phyloP scores from a whole-genome alignment of 2,329 filamentous ascomycete genomes.

The Aspergillus vadensis region DNA sequence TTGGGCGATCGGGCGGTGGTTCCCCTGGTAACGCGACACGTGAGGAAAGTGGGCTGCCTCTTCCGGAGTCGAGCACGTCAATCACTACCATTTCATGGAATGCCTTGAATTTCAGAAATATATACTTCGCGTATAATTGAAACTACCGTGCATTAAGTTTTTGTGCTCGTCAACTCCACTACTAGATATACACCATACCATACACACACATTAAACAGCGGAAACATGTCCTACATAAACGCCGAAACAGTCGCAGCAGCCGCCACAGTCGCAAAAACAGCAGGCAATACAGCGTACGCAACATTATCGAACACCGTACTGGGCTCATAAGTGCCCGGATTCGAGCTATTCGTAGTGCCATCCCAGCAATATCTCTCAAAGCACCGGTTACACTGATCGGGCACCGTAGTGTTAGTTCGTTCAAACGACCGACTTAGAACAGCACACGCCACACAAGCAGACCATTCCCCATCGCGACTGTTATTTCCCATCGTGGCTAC shows the following conservation, averaged over 20 bases:
- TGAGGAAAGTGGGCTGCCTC: background rate
- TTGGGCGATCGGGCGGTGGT: constrained; percentile 11
- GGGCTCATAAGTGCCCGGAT: constrained; percentile 47
- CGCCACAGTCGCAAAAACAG: background rate
- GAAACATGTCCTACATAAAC: background rate
- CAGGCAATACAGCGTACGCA: background rate
- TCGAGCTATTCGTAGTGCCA: constrained; percentile 58
- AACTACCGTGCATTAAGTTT: too few species aligned
- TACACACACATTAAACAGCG: background rate
- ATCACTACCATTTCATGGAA: background rate
- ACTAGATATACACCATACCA: background rate
- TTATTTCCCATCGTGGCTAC: constrained; percentile 77
- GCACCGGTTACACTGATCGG: constrained; percentile 69
- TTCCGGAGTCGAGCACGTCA: background rate
- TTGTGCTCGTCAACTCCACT: too few species aligned
- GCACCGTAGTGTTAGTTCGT: constrained; percentile 66
- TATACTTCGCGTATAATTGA: background rate
- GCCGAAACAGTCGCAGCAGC: background rate
- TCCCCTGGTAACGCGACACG: constrained; percentile 13
- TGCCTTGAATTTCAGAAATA: background rate
- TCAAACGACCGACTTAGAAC: constrained; percentile 72
- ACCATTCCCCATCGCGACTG: constrained; percentile 71
- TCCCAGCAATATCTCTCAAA: constrained; percentile 90
- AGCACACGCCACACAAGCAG: constrained; percentile 79
- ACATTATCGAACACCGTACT: background rate